Conservation (phyloP, 2,329 filamentous ascomycete species). For the Fusarium sp. region DNA sequence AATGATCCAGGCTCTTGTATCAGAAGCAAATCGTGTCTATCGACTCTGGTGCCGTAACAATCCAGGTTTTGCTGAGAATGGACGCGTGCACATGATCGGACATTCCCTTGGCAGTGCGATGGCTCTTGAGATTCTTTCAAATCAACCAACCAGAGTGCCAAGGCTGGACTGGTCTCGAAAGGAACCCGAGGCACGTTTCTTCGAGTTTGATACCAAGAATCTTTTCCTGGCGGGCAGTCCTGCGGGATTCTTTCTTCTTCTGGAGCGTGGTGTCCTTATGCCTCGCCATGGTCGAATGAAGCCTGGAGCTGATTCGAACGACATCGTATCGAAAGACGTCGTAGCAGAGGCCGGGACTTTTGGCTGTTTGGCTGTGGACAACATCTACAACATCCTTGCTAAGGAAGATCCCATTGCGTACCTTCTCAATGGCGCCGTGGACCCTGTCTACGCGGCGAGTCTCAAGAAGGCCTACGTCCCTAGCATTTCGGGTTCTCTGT, state of each 20-base stretch:
- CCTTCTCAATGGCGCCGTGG: conserved; percentile 88
- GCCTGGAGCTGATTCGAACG: conserved; percentile 74
- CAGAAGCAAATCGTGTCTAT: conserved; percentile 95
- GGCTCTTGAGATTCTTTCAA: conserved; percentile 89
- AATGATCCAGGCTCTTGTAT: conserved; percentile 89
- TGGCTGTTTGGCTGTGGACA: conserved; percentile 92
- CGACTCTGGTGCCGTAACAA: conserved; percentile 95
- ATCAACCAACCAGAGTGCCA: conserved; percentile 81
- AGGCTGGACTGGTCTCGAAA: conserved; percentile 54
- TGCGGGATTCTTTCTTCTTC: conserved; percentile 88
- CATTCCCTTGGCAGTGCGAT: conserved; percentile 96
- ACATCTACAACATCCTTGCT: conserved; percentile 91
- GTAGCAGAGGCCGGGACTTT: conserved; percentile 84
- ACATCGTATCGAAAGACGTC: conserved; percentile 66
- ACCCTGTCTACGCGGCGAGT: conserved; percentile 78
- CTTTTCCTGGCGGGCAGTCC: conserved; percentile 92
- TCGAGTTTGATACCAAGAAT: conserved; percentile 92
- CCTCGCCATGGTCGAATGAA: conserved; percentile 82
- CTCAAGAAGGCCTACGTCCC: conserved; percentile 85
- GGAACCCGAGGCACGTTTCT: conserved; percentile 65
- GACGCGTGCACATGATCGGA: conserved; percentile 89
- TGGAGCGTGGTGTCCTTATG: conserved; percentile 77
- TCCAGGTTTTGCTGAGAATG: conserved; percentile 80
- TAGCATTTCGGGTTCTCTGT: conserved; percentile 71
- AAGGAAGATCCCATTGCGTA: conserved; percentile 84